A percentile compares a stretch with the other conserved stretches of the same genome.
Conservation (phyloP, 768 basidiomycete genomes). For the Kwoniella dejecticola region DNA sequence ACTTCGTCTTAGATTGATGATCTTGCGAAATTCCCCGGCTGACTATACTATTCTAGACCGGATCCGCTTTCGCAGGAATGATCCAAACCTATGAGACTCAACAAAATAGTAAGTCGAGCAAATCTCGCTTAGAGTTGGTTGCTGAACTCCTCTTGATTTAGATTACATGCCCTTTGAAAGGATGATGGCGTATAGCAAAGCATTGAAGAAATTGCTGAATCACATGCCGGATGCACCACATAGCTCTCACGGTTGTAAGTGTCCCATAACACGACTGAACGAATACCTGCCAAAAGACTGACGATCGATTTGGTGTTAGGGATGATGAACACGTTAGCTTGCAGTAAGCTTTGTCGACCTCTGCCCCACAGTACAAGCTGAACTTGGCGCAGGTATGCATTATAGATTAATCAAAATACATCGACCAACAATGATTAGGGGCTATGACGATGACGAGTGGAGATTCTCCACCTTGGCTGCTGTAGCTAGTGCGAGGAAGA, state of each 20-base stretch:
- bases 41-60: not conserved
- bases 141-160: no score
- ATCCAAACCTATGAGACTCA: no score
- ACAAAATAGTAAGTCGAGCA: no score
- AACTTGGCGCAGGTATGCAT: constrained; percentile 20
- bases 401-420: constrained; percentile 23
- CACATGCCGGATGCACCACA: not conserved
- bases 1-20: no score
- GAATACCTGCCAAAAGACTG: not conserved
- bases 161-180: no score
- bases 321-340: constrained; percentile 14
- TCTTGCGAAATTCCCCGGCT: no score
- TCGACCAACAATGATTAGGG: constrained; percentile 15
- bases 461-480: not conserved
- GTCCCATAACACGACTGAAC: not conserved
- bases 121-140: no score
- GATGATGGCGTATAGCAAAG: no score
- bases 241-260: constrained; percentile 1
- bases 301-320: constrained; percentile 1
- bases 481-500: constrained; percentile 14
- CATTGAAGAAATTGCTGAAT: no score
- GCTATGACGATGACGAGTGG: not conserved
- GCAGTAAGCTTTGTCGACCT: constrained; percentile 6
- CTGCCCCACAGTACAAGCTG: not conserved
- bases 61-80: not conserved